Base-by-base conservation (phyloP, 2,329 filamentous ascomycete genomes). In the Fusarium humuli region DNA sequence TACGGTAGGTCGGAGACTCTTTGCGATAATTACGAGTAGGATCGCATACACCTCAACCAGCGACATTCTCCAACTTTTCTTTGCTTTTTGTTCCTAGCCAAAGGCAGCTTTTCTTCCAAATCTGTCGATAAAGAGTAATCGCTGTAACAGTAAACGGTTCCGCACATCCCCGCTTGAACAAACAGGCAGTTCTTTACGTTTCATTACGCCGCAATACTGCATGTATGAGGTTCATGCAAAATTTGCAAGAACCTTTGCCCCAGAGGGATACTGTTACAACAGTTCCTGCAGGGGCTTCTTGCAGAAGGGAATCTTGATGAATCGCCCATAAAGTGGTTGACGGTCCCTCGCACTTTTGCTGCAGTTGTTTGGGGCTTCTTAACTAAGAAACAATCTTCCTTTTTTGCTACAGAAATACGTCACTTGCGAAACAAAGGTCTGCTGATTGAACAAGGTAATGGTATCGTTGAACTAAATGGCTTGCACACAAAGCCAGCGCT, bases 141-240 rank as follows among this genome's bases (percentile, higher is more conserved):
- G 6, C 6, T 49, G 18, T 12, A 45, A 46, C 18, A n/a, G 7
- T 22, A 25, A 22, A 22, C 42, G 22, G 32, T 47, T 41, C 34
- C n/a, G 40, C 32, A 52, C 2, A 10, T 23, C 22, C 6, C 34
- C 22, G n/a, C 34, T 29, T 11, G 10, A 22, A 52, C 4, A 9
- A 34, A 34, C 5, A 30, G 30, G 3, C 34, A n/a, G 34, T 37
- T 37, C 34, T 37, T 37, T 18, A 37, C 30, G 60, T 52, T 59
- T 50, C 61, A 47, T 50, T 30, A 30, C 61, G 52, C 61, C 60
- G 22, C 52, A 59, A 16, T 10, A 3, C 7, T 65, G 45, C 60
- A 65, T 37, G 16, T 6, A 20, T 58, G 11, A 46, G 3, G 1
- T 46, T 29, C 6, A 58, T 65, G 30, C 45, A n/a, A 5, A 6